Percentiles rank a stretch among this genome's conserved stretches.
Evolutionary conservation across 139 green algal genomes (phyloP).

Genomic region (Picochlorum sp.): DNA sequence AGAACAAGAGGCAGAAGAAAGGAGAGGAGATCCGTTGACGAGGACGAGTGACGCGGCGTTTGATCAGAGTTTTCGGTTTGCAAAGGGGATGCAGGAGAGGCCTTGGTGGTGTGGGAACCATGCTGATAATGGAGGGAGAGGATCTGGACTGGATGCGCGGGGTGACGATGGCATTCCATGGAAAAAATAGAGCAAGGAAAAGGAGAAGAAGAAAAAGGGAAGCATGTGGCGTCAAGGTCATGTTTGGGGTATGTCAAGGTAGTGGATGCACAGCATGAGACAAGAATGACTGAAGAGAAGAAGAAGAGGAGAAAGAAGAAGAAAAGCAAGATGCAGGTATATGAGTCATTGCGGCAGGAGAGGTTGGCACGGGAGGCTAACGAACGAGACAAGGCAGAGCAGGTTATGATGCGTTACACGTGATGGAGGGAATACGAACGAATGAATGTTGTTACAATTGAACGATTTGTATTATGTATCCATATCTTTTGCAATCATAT

Average conservation of each 20-base stretch:
- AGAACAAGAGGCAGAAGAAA: constrained; percentile 24
- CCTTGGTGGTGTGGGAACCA: background rate
- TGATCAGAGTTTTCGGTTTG: constrained; percentile 66
- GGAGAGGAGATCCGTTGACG: constrained; percentile 53
- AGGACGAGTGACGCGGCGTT: constrained; percentile 70
- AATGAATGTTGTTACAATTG: background rate
- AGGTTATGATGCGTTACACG: background rate
- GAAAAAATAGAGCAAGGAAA: background rate
- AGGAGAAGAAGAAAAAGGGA: background rate
- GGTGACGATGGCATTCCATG: background rate
- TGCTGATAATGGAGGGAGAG: constrained; percentile 4
- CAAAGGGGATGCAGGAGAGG: constrained; percentile 27
- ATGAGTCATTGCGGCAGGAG: background rate
- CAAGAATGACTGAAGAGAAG: background rate
- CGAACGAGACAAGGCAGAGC: constrained; percentile 1
- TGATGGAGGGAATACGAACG: background rate
- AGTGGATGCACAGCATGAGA: background rate
- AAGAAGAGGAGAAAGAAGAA: background rate
- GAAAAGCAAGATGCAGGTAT: constrained; percentile 33
- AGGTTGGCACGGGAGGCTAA: background rate
- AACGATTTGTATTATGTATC: background rate
- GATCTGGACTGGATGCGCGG: background rate
- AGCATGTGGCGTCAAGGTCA: background rate
- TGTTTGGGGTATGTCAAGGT: background rate
- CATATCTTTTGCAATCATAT: constrained; percentile 18